Base-by-base conservation (phyloP, 345 rosid species). In the Pseudoturritis turrita region DNA sequence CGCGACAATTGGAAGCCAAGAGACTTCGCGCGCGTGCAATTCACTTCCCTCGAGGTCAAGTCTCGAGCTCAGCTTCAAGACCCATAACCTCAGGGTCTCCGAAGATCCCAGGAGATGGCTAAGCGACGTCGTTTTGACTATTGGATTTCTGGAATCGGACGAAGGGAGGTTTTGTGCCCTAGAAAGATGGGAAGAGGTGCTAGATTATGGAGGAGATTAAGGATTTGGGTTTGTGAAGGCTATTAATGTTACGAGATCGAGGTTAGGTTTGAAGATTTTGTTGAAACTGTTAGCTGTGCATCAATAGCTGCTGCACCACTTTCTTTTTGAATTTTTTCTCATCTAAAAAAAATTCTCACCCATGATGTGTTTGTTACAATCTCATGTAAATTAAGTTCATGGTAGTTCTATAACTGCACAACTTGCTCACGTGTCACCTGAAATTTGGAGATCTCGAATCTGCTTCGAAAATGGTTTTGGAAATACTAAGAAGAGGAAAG, bases 391-490 rank as follows among this genome's bases (percentile, higher is more conserved):
- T n/a, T n/a, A n/a, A n/a, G n/a, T n/a, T n/a, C n/a, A n/a, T 80
- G 88, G 71, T 96, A 91, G 66, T 91, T 88, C 55, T 81, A 89
- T 67, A 87, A 86, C 77, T 89, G 96, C n/a, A n/a, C n/a, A n/a
- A n/a, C 49, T 71, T 94, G 82, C 85, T 91, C 52, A 80, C 73
- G 56, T 91, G 96, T 80, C 90, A 91, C 72, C 79, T 89, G 74
- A 94, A 91, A 77, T 83, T 91, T 7, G 92, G 96, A 44, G 98
- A 88, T 78, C 92, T 94, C 22, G 83, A 87, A 74, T 79, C 91
- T 68, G 99, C 93, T 31, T 82, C 89, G 57, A 79, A 73, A 49
- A 91, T 95, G 99, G 96, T 95, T 59, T 58, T 95, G 77, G 82
- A 86, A 82, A 95, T 95, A 96, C 84, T 95, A 51, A 78, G 75